These are phyloP conservation scores for Fraxinus latifolia DNA, from an alignment of 305 asterid species.

Conservation along the genomic window DNA sequence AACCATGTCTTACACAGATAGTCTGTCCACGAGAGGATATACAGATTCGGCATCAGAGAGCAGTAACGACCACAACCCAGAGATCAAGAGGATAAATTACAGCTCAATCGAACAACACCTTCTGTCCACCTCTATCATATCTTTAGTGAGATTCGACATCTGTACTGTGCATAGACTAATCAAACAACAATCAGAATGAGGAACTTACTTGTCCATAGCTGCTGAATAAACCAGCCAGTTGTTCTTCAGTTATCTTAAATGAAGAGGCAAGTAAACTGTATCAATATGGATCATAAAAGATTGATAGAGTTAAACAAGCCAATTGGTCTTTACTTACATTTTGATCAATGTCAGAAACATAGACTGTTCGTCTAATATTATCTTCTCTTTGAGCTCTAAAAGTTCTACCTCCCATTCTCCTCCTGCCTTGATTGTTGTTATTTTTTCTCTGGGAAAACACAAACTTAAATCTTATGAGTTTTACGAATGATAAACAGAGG, in stretches of 20 bases:
- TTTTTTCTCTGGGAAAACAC: slow-evolving; percentile 58
- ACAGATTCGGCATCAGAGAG: neutral
- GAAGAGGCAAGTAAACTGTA: slow-evolving; percentile 25
- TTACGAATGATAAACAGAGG: neutral
- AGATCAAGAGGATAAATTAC: neutral
- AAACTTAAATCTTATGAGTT: neutral
- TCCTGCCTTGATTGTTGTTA: slow-evolving; percentile 55
- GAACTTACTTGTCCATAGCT: slow-evolving; percentile 82
- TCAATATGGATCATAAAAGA: slow-evolving; percentile 12
- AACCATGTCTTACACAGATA: neutral
- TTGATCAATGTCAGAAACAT: slow-evolving; percentile 85
- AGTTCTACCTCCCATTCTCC: slow-evolving; percentile 64
- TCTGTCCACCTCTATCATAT: neutral
- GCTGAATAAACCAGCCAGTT: slow-evolving; percentile 79
- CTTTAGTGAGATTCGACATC: neutral
- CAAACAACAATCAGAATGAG: neutral
- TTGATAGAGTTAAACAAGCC: neutral
- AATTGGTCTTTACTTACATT: slow-evolving; percentile 44
- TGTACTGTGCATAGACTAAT: neutral
- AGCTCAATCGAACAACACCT: neutral
- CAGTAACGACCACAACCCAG: neutral
- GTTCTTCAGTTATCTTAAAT: slow-evolving; percentile 78
- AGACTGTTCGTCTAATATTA: slow-evolving; percentile 87
- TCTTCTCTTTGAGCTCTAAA: slow-evolving; percentile 87
- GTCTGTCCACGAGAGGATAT: neutral